Evolutionary conservation across 176 grass and related monocot genomes (phyloP).

Genomic region (Aegilops umbellulata): DNA sequence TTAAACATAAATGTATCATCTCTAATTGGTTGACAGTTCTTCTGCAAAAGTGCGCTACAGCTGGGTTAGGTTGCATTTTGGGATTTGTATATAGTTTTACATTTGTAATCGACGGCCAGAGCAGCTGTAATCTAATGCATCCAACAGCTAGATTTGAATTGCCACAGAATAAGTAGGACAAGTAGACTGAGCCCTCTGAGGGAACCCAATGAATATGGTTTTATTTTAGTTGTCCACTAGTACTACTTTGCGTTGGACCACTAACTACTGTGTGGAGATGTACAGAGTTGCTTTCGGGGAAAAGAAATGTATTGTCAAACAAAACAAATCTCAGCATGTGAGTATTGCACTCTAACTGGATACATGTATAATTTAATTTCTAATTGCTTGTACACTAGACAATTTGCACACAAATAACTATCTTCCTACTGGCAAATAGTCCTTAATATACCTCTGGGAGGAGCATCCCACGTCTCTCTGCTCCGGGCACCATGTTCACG

Average conservation of each 20-base stretch:
- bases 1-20: background rate
- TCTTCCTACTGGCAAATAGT: background rate
- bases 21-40: slow-evolving; percentile 14
- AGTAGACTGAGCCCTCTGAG: slow-evolving; percentile 5
- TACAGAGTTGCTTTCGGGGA: slow-evolving; percentile 9
- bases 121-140: slow-evolving; percentile 30
- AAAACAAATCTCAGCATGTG: slow-evolving; percentile 18
- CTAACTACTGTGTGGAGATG: background rate
- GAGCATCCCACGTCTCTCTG: too few species aligned
- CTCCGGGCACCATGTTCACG: too few species aligned
- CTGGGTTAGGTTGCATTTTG: slow-evolving; percentile 20
- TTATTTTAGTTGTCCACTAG: slow-evolving; percentile 15
- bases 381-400: background rate
- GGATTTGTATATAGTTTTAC: background rate
- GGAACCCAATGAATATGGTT: background rate
- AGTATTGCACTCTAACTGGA: background rate
- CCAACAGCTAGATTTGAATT: slow-evolving; percentile 42
- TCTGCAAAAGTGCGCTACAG: slow-evolving; percentile 17
- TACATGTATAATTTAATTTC: background rate
- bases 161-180: slow-evolving; percentile 14
- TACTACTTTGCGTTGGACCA: slow-evolving; percentile 12
- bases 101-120: slow-evolving; percentile 14
- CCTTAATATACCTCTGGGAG: background rate
- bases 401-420: background rate
- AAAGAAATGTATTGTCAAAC: background rate